Conservation (phyloP, 768 basidiomycete species). For the Mycena polygramma region DNA sequence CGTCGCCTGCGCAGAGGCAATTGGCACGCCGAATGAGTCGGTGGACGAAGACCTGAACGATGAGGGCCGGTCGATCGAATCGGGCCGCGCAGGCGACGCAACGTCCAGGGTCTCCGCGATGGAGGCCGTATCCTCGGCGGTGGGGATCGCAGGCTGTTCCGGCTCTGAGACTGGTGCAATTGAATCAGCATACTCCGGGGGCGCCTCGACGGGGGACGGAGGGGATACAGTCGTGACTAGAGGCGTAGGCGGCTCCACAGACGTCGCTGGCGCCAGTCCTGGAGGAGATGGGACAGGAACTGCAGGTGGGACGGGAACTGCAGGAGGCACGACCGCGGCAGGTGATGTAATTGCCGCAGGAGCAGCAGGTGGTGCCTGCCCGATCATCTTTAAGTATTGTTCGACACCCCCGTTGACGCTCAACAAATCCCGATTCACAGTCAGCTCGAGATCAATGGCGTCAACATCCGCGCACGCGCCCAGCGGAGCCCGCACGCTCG, state of each 20-base stretch:
- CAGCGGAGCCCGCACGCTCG: slow-evolving; percentile 44
- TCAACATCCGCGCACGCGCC: slow-evolving; percentile 65
- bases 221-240: slow-evolving; percentile 31
- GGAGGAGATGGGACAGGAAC: background rate
- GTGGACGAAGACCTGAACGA: slow-evolving; percentile 62
- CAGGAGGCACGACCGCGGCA: background rate
- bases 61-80: slow-evolving; percentile 38
- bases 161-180: slow-evolving; percentile 1
- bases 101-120: slow-evolving; percentile 25
- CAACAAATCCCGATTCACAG: slow-evolving; percentile 71
- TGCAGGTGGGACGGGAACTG: background rate
- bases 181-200: slow-evolving; percentile 24
- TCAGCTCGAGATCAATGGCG: slow-evolving; percentile 78
- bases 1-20: slow-evolving; percentile 52
- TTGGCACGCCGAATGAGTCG: slow-evolving; percentile 63
- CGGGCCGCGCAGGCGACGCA: slow-evolving; percentile 33
- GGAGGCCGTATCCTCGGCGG: slow-evolving; percentile 13
- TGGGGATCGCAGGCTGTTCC: slow-evolving; percentile 1
- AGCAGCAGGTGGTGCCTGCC: slow-evolving; percentile 41
- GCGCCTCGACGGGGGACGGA: slow-evolving; percentile 22
- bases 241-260: background rate
- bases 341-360: slow-evolving; percentile 6
- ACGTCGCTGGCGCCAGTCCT: background rate
- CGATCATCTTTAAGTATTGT: slow-evolving; percentile 72
- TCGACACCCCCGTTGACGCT: slow-evolving; percentile 74